phyloP scores from a whole-genome alignment of 176 grass and related monocot species.

The Chloris gayana region DNA sequence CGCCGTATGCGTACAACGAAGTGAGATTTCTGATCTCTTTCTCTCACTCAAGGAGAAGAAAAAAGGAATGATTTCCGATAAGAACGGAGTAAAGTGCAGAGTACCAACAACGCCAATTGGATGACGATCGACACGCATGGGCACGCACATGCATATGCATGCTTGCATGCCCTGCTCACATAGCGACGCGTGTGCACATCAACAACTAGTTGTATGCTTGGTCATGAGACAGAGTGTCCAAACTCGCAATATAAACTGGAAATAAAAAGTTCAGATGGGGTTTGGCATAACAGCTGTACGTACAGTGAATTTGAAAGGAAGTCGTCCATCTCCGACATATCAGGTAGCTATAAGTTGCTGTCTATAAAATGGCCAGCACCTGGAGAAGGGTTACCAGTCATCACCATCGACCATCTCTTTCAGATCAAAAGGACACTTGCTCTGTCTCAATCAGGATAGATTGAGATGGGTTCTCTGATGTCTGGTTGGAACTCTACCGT shows the following conservation, averaged over 20 bases:
- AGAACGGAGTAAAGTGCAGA: background rate
- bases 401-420: background rate
- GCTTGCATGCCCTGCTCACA: background rate
- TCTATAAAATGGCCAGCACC: slow-evolving; percentile 3
- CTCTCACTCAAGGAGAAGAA: background rate
- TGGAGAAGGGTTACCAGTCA: background rate
- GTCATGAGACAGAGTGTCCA: background rate
- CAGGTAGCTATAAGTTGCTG: background rate
- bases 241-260: background rate
- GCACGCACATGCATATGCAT: background rate
- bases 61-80: background rate
- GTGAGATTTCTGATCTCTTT: background rate
- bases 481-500: slow-evolving; percentile 72
- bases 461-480: slow-evolving; percentile 84
- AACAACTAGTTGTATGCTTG: background rate
- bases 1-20: background rate
- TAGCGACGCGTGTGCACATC: background rate
- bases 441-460: background rate
- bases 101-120: background rate
- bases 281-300: background rate
- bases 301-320: no score
- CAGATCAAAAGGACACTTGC: no score
- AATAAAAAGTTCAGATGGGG: background rate
- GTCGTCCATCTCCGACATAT: background rate
- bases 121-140: slow-evolving; percentile 13